Conservation (phyloP, 495 filamentous ascomycete genomes). For the Trichoderma orchidacearum region DNA sequence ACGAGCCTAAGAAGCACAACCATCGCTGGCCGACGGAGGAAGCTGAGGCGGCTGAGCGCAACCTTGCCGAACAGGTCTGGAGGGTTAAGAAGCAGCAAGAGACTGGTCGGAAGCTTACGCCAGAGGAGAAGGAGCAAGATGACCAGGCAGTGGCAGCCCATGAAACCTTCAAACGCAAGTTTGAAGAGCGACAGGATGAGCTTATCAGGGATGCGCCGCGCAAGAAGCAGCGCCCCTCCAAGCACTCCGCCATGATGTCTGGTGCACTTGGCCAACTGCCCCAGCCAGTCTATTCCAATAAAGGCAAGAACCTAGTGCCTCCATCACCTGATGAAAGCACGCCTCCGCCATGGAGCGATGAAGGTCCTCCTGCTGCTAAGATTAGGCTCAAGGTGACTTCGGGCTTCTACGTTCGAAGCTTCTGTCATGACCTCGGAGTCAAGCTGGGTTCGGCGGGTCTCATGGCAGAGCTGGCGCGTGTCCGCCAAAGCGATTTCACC, state of each 20-base stretch:
- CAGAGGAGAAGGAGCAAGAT: constrained; percentile 33
- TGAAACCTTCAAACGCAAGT: constrained; percentile 31
- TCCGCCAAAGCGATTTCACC: constrained; percentile 66
- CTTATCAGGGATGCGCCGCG: constrained; percentile 18
- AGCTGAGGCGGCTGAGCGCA: constrained; percentile 55
- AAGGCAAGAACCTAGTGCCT: constrained; percentile 20
- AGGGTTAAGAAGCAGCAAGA: constrained; percentile 32
- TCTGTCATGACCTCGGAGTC: constrained; percentile 83
- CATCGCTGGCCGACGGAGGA: constrained; percentile 63
- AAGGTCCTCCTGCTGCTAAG: constrained; percentile 56
- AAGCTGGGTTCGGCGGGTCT: constrained; percentile 67
- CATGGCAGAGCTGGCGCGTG: constrained; percentile 76
- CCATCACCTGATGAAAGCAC: constrained; percentile 16
- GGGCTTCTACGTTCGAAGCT: constrained; percentile 91
- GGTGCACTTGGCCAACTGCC: constrained; percentile 29
- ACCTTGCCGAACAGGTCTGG: constrained; percentile 57
- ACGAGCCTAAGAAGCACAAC: constrained; percentile 66
- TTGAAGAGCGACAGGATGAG: constrained; percentile 19
- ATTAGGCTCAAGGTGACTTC: constrained; percentile 88
- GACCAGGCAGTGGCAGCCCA: constrained; percentile 25
- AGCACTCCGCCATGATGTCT: constrained; percentile 33
- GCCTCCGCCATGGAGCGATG: constrained; percentile 26
- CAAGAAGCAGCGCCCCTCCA: constrained; percentile 15
- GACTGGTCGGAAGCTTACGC: constrained; percentile 19
- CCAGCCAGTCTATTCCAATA: constrained; percentile 7